phyloP scores from a whole-genome alignment of 2,329 filamentous ascomycete species.

The Didymella segeticola region DNA sequence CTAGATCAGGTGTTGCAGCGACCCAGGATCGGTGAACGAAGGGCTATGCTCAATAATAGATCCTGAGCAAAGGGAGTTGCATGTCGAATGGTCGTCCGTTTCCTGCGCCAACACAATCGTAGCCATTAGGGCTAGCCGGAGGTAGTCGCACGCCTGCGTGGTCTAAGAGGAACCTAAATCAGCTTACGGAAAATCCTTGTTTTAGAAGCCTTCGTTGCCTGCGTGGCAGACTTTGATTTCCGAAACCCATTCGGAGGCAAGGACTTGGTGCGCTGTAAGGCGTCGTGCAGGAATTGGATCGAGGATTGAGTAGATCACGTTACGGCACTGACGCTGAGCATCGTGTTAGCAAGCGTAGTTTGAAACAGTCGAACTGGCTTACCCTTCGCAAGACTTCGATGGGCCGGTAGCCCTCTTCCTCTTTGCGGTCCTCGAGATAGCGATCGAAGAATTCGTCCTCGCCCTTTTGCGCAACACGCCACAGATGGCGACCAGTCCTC shows the following conservation, averaged over 20 bases:
- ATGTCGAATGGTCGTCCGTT: constrained; percentile 16
- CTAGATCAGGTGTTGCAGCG: constrained; percentile 26
- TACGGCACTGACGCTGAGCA: constrained; percentile 86
- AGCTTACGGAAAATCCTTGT: constrained; percentile 12
- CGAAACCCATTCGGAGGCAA: constrained; percentile 98
- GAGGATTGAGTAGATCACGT: constrained; percentile 98
- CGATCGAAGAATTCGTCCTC: constrained; percentile 97
- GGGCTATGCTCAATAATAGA: constrained; percentile 9
- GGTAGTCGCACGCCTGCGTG: constrained; percentile 21
- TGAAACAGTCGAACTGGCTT: constrained; percentile 53
- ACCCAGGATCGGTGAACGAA: constrained; percentile 14
- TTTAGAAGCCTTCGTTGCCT: constrained; percentile 89
- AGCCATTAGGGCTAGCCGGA: neutral
- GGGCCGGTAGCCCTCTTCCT: constrained; percentile 94
- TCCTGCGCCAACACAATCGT: constrained; percentile 13
- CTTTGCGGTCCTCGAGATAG: constrained; percentile 89
- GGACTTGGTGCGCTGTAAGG: constrained; percentile 93
- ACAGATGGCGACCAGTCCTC: constrained; percentile 93
- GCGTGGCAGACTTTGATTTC: constrained; percentile 98
- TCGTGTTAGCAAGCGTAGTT: constrained; percentile 24
- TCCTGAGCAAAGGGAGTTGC: constrained; percentile 16
- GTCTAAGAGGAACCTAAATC: constrained; percentile 20
- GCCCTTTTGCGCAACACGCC: constrained; percentile 95
- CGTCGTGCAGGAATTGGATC: constrained; percentile 92
- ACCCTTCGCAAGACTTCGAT: constrained; percentile 96